A percentile compares a stretch with the other conserved stretches of the same genome.
phyloP scores from a whole-genome alignment of 768 basidiomycete species.

The Serpula lacrymans region DNA sequence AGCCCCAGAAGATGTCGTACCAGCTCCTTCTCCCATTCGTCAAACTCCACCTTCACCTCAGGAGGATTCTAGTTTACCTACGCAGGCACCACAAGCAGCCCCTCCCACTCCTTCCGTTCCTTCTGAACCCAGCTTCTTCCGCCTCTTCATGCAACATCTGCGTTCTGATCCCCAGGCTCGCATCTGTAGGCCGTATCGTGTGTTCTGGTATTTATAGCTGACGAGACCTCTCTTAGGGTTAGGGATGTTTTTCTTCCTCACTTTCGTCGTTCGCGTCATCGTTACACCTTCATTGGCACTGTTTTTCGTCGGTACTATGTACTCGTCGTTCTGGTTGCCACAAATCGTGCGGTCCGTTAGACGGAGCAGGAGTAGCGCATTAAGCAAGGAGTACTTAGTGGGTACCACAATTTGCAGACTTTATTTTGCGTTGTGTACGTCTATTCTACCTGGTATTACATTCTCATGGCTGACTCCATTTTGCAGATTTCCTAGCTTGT shows the following conservation, averaged over 20 bases:
- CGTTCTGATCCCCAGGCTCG: constrained; percentile 69
- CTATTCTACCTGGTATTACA: neutral
- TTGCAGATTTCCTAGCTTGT: constrained; percentile 74
- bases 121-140: constrained; percentile 39
- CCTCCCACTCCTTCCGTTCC: constrained; percentile 12
- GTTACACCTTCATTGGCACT: constrained; percentile 63
- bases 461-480: constrained; percentile 3
- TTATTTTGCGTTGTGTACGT: constrained; percentile 72
- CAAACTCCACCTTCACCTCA: constrained; percentile 26
- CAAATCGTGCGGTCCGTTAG: constrained; percentile 78
- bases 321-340: constrained; percentile 81
- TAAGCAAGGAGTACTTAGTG: constrained; percentile 68
- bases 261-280: constrained; percentile 72
- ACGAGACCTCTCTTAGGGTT: constrained; percentile 50
- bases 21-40: constrained; percentile 25
- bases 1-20: constrained; percentile 61
- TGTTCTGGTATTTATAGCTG: constrained; percentile 1
- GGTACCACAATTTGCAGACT: constrained; percentile 74
- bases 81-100: constrained; percentile 14
- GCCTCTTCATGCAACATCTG: constrained; percentile 55
- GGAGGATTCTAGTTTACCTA: constrained; percentile 6
- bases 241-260: constrained; percentile 62
- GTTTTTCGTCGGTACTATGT: constrained; percentile 62
- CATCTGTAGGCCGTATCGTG: constrained; percentile 49
- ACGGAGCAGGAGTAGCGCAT: constrained; percentile 65